Conservation (phyloP, 2,329 filamentous ascomycete species). For the Pseudocercospora ulei region DNA sequence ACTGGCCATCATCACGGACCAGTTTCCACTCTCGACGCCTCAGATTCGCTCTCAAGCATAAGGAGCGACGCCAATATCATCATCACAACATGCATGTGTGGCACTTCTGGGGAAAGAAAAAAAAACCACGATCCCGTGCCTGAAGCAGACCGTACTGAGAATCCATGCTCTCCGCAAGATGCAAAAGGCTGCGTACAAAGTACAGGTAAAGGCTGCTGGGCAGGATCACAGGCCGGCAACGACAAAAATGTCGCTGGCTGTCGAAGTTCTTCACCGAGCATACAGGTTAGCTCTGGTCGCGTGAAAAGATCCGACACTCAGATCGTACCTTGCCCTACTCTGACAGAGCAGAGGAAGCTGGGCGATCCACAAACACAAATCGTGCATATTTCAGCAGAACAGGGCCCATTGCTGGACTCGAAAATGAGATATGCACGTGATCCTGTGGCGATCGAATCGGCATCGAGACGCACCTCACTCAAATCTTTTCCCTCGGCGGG, state of each 20-base stretch:
- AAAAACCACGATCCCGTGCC: slow-evolving; percentile 2
- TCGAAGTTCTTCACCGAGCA: slow-evolving; percentile 7
- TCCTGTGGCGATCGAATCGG: slow-evolving; percentile 6
- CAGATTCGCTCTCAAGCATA: slow-evolving; percentile 3
- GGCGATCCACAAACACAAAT: too few relatives aligned
- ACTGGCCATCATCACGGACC: slow-evolving; percentile 1
- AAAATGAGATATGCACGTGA: slow-evolving; percentile 2
- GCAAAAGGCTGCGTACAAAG: slow-evolving; percentile 3
- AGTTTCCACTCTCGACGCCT: slow-evolving; percentile 2
- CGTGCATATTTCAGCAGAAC: too few relatives aligned
- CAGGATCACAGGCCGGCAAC: slow-evolving; percentile 3
- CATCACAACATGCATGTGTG: too few relatives aligned
- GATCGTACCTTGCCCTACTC: slow-evolving; percentile 3
- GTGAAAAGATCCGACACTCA: slow-evolving; percentile 5
- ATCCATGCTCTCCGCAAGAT: slow-evolving; percentile 3
- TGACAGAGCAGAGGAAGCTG: not conserved
- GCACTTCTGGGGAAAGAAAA: slow-evolving; percentile 5
- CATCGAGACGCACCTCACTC: slow-evolving; percentile 5
- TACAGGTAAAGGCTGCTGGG: slow-evolving; percentile 6
- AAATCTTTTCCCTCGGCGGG: not conserved
- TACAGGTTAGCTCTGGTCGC: slow-evolving; percentile 7
- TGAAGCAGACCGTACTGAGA: slow-evolving; percentile 7
- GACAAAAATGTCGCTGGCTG: not conserved
- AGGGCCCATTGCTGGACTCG: not conserved
- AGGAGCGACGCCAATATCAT: slow-evolving; percentile 1